These are phyloP conservation scores for Zygosaccharomyces sapae DNA, from an alignment of 1,139 yeast genomes.

Conservation along the genomic window DNA sequence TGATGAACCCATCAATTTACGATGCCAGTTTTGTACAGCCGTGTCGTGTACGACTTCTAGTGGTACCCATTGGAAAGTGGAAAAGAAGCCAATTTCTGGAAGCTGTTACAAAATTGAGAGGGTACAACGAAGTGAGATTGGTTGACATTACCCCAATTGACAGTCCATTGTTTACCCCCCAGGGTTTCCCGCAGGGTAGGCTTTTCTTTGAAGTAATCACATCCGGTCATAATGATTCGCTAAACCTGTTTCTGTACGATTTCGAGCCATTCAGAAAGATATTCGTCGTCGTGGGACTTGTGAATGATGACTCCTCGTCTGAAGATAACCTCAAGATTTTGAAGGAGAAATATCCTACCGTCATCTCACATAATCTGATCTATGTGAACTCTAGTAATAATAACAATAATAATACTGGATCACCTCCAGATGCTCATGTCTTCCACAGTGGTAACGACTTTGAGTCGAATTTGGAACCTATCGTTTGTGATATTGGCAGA, in stretches of 20 bases:
- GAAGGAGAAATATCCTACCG: conserved; percentile 48
- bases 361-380: conserved; percentile 61
- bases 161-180: conserved; percentile 70
- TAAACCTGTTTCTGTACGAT: conserved; percentile 63
- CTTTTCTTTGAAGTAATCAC: conserved; percentile 44
- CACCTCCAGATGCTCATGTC: conserved; percentile 11
- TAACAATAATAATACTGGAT: background rate
- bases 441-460: conserved; percentile 19
- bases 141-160: conserved; percentile 69
- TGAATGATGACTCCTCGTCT: conserved; percentile 31
- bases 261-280: conserved; percentile 84
- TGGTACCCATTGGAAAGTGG: conserved; percentile 68
- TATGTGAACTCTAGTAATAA: conserved; percentile 13
- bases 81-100: conserved; percentile 45
- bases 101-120: conserved; percentile 45
- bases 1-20: conserved; percentile 11
- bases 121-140: conserved; percentile 62
- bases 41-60: conserved; percentile 59
- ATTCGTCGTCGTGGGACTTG: conserved; percentile 57
- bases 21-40: conserved; percentile 42
- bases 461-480: conserved; percentile 49
- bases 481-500: conserved; percentile 67
- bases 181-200: conserved; percentile 74
- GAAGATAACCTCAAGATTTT: conserved; percentile 38
- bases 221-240: conserved; percentile 49